A percentile compares a stretch with the other conserved stretches of the same genome.
phyloP scores from a whole-genome alignment of 306 rosid species.

The Nissolia schottii region DNA sequence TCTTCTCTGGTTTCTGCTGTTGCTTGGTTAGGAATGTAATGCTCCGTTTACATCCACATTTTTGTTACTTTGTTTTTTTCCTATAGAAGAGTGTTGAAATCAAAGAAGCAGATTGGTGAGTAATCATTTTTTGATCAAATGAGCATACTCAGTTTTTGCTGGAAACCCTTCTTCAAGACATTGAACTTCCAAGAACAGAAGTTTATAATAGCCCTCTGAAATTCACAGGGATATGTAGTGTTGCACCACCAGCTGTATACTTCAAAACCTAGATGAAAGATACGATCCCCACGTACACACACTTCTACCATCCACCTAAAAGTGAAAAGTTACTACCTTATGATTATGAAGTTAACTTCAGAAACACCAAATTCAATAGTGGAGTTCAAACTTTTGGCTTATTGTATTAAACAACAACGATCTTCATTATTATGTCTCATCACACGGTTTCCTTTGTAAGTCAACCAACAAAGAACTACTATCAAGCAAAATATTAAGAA shows the following conservation, averaged over 20 bases:
- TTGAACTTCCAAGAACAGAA: neutral
- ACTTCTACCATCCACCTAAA: neutral
- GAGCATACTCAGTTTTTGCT: neutral
- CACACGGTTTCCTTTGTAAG: neutral
- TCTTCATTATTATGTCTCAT: neutral
- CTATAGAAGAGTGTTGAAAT: slow-evolving; percentile 20
- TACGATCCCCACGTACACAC: neutral
- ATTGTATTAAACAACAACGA: neutral
- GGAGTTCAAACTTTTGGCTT: neutral
- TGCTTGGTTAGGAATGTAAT: slow-evolving; percentile 6
- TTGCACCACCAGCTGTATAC: neutral
- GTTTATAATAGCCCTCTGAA: neutral
- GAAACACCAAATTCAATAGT: neutral
- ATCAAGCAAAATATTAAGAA: neutral
- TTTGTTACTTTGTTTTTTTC: neutral
- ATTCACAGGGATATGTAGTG: neutral
- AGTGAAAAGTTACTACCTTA: neutral
- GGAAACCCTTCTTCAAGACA: neutral
- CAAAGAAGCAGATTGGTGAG: slow-evolving; percentile 25
- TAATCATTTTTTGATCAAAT: slow-evolving; percentile 9
- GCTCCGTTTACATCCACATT: neutral
- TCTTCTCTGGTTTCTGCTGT: slow-evolving; percentile 16
- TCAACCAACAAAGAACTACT: slow-evolving; percentile 17
- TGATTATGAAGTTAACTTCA: neutral
- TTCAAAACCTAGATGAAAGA: neutral